Evolutionary conservation across 352 stramenopile species (phyloP), one percentile per base, ranked within the genome.

Genomic region (Thalassiosira livingstoniorum): DNA sequence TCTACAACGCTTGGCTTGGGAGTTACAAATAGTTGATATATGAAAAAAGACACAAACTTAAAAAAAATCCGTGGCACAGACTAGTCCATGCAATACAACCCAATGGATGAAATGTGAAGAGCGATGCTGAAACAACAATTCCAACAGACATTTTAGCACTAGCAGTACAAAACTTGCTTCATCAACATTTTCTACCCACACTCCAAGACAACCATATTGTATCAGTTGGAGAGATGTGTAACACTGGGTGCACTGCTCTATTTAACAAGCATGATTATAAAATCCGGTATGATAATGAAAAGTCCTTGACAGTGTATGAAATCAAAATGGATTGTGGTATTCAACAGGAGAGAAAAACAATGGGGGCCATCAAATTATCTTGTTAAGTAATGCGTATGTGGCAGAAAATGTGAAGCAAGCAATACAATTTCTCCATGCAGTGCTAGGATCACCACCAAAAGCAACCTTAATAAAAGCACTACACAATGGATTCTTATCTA

Each of bases 271-370:
- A 51, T 51, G 18, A 51, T 18, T 10, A 18, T 18, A 51, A 10
- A 10, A 51, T 51, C 42, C 10, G 10, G 10, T 51, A 10, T 18
- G 42, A 18, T 51, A 51, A 51, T 18, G 10, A 51, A 51, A 51
- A 51, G 42, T 18, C 10, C n/a, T n/a, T n/a, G n/a, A n/a, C n/a
- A n/a, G n/a, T n/a, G n/a, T n/a, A n/a, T n/a, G n/a, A n/a, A n/a
- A n/a, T n/a, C n/a, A n/a, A n/a, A 51, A 51, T 51, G 42, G 42
- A 51, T 51, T 51, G 42, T 51, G 42, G 42, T 51, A 51, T 18
- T 18, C 18, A 18, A 10, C 10, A 51, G 18, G 18, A 10, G 42
- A 51, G 10, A 51, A 10, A 51, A 18, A 10, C 18, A 18, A 18
- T 18, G 10, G 10, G 10, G 18, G 10, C 10, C 10, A 10, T 18